Percentiles rank a stretch among this genome's conserved stretches.
Evolutionary conservation across 2,329 filamentous ascomycete genomes (phyloP).

Genomic region (Penicillium digitatum): DNA sequence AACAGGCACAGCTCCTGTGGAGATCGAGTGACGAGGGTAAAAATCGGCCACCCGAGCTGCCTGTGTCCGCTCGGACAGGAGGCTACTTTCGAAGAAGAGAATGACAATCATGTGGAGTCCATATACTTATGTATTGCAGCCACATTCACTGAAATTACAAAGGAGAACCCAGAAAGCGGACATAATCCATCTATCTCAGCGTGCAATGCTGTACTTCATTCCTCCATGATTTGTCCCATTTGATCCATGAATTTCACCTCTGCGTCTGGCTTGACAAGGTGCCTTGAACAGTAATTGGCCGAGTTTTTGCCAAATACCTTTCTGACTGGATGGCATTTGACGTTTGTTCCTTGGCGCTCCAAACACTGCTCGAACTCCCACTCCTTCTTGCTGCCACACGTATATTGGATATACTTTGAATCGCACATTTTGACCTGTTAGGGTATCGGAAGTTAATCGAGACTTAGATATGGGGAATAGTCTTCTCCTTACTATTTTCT

Average conservation of each 20-base stretch:
- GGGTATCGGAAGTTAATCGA: neutral
- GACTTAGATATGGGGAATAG: neutral
- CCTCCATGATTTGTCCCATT: neutral
- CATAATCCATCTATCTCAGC: neutral
- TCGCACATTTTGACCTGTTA: slow-evolving; percentile 2
- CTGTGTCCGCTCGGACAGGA: slow-evolving; percentile 10
- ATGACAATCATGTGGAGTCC: slow-evolving; percentile 2
- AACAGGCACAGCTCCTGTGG: slow-evolving; percentile 11
- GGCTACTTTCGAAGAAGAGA: slow-evolving; percentile 12
- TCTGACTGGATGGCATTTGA: neutral
- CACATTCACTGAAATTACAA: neutral
- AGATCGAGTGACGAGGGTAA: slow-evolving; percentile 11
- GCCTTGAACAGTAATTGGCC: neutral
- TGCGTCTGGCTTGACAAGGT: slow-evolving; percentile 3
- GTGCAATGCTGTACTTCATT: neutral
- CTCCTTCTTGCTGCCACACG: slow-evolving; percentile 1
- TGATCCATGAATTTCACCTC: neutral
- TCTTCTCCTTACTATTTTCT: slow-evolving; percentile 1
- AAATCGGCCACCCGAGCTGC: slow-evolving; percentile 7
- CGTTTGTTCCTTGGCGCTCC: neutral
- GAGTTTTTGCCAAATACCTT: neutral
- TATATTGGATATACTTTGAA: slow-evolving; percentile 5
- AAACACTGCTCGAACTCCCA: neutral
- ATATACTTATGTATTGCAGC: slow-evolving; percentile 6
- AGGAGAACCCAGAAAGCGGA: neutral